Conservation (phyloP, 192 early-diverging fungal genomes). For the Radiomyces spectabilis region DNA sequence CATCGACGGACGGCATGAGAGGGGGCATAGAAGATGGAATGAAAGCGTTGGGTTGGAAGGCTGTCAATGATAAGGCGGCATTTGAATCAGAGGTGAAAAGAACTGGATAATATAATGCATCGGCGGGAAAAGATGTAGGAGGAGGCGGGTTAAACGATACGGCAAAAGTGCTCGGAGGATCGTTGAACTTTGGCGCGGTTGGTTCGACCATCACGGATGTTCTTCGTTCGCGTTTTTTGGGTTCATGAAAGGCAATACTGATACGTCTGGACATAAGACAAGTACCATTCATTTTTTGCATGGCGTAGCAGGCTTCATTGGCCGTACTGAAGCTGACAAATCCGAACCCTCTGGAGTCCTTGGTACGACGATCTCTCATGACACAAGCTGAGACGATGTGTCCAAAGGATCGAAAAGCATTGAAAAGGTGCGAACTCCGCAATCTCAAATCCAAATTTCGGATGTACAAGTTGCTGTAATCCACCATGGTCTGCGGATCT, state of each 20-base stretch:
- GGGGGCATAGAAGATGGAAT: too few relatives aligned
- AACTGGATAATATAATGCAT: too few relatives aligned
- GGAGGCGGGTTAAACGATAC: neutral
- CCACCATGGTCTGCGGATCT: conserved; percentile 19
- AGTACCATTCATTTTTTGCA: conserved; percentile 84
- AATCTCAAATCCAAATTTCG: conserved; percentile 91
- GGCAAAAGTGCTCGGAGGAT: neutral
- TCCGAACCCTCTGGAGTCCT: conserved; percentile 79
- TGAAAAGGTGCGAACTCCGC: conserved; percentile 89
- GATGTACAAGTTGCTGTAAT: conserved; percentile 85
- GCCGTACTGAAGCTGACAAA: conserved; percentile 90
- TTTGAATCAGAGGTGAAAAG: too few relatives aligned
- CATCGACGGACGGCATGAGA: too few relatives aligned
- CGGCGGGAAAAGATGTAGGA: neutral
- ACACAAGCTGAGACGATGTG: conserved; percentile 89
- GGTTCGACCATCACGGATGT: conserved; percentile 26
- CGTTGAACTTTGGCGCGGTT: too few relatives aligned
- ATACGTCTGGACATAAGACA: conserved; percentile 77
- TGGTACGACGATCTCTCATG: conserved; percentile 60
- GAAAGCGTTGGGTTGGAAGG: too few relatives aligned
- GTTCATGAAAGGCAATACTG: conserved; percentile 88
- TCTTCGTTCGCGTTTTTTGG: conserved; percentile 59
- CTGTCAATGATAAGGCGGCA: too few relatives aligned
- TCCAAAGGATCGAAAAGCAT: conserved; percentile 84
- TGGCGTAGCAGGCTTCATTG: conserved; percentile 86